Conservation (phyloP, 75 land plant species). For the Sequoia sempervirens region DNA sequence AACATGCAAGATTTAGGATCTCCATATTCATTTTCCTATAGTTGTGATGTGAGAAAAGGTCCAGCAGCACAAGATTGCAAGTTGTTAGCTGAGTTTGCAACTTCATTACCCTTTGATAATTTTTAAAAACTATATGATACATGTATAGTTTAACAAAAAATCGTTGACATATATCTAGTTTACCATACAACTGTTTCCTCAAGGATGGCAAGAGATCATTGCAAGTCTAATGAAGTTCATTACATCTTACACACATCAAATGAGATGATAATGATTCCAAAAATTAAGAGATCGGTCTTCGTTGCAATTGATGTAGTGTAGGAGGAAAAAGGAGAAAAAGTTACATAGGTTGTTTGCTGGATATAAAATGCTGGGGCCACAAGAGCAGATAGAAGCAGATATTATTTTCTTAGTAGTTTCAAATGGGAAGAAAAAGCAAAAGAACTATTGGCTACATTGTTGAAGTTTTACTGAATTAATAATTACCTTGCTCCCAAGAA, state of each 20-base stretch:
- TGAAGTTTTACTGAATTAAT: not conserved
- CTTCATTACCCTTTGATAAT: not conserved
- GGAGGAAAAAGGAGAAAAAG: not conserved
- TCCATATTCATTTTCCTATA: too few relatives aligned
- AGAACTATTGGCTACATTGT: not conserved
- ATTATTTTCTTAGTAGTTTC: not conserved
- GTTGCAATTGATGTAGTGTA: too few relatives aligned
- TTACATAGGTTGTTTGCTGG: conserved; percentile 48
- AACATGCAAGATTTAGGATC: too few relatives aligned
- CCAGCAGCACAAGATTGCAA: too few relatives aligned
- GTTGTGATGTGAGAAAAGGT: too few relatives aligned
- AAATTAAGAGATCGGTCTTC: not conserved
- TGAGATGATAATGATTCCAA: not conserved
- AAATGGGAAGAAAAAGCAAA: not conserved
- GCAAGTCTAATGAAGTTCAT: not conserved
- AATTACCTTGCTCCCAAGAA: conserved; percentile 48
- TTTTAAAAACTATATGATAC: not conserved
- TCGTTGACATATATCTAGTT: not conserved
- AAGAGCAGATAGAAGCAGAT: too few relatives aligned
- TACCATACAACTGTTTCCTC: not conserved
- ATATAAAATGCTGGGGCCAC: conserved; percentile 5
- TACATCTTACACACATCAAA: not conserved
- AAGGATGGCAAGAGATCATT: not conserved
- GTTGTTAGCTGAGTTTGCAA: too few relatives aligned
- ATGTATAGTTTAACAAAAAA: not conserved